phyloP scores from a whole-genome alignment of 441 rosid species.

The Croton setiger region DNA sequence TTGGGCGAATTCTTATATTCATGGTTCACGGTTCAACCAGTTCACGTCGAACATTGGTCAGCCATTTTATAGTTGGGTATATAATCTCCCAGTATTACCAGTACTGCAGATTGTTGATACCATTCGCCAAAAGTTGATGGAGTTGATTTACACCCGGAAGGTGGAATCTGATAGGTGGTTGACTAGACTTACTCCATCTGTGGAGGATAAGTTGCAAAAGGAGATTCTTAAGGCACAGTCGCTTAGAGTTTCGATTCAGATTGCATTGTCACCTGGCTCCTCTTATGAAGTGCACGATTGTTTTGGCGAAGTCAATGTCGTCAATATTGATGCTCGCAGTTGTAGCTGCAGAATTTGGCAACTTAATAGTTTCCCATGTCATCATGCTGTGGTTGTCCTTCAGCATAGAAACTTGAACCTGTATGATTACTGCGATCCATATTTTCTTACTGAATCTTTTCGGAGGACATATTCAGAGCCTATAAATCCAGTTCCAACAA shows the following conservation, averaged over 20 bases:
- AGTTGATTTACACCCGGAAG: slow-evolving; percentile 38
- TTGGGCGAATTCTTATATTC: slow-evolving; percentile 44
- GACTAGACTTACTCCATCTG: slow-evolving; percentile 40
- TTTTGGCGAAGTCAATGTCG: slow-evolving; percentile 28
- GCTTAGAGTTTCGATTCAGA: slow-evolving; percentile 22
- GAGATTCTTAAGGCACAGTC: slow-evolving; percentile 32
- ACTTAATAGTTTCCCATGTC: slow-evolving; percentile 42
- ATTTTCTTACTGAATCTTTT: slow-evolving; percentile 35
- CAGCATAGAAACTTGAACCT: slow-evolving; percentile 29
- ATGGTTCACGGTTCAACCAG: slow-evolving; percentile 38
- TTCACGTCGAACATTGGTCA: slow-evolving; percentile 30
- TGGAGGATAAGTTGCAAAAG: slow-evolving; percentile 41
- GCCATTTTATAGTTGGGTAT: slow-evolving; percentile 34
- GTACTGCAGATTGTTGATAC: slow-evolving; percentile 37
- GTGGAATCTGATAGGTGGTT: slow-evolving; percentile 40
- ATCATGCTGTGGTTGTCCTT: slow-evolving; percentile 46
- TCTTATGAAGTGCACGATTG: slow-evolving; percentile 42
- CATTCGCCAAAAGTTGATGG: slow-evolving; percentile 40
- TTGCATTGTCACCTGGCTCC: slow-evolving; percentile 29
- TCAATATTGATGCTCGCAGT: slow-evolving; percentile 36
- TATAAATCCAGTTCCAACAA: slow-evolving; percentile 38
- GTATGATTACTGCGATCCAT: slow-evolving; percentile 42
- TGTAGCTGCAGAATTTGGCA: slow-evolving; percentile 52
- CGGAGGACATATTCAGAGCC: slow-evolving; percentile 35
- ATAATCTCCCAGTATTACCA: slow-evolving; percentile 34